Percentiles rank a stretch among this genome's conserved stretches.
These are phyloP conservation scores for Phytophthora melonis DNA, from an alignment of 352 stramenopile genomes.

Conservation along the genomic window DNA sequence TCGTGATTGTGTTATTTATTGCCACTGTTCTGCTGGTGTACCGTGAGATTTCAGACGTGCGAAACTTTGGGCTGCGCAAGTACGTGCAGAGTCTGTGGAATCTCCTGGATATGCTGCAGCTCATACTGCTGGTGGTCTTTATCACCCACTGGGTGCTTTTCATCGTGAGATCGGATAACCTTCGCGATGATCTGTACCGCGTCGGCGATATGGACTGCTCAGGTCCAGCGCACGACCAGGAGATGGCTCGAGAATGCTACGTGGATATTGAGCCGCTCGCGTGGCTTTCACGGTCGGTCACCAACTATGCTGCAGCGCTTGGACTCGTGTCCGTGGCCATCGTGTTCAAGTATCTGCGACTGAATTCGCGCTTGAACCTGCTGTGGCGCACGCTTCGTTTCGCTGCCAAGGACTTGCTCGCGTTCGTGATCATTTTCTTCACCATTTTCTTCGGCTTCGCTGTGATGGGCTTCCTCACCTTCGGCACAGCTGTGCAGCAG, in stretches of 20 bases:
- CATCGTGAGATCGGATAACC: slow-evolving; percentile 57
- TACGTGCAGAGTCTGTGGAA: slow-evolving; percentile 87
- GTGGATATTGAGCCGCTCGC: slow-evolving; percentile 67
- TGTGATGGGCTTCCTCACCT: slow-evolving; percentile 83
- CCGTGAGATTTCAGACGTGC: slow-evolving; percentile 64
- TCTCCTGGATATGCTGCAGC: slow-evolving; percentile 75
- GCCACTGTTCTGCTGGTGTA: slow-evolving; percentile 60
- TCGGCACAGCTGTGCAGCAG: slow-evolving; percentile 67
- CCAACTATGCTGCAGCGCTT: slow-evolving; percentile 65
- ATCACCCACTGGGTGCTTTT: slow-evolving; percentile 69
- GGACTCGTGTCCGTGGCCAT: slow-evolving; percentile 78
- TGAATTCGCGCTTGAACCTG: slow-evolving; percentile 81
- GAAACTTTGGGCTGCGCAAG: slow-evolving; percentile 56
- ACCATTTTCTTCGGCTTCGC: slow-evolving; percentile 82
- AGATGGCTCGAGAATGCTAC: slow-evolving; percentile 56
- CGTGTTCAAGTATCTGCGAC: slow-evolving; percentile 85
- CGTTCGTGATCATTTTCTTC: slow-evolving; percentile 85
- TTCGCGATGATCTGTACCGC: slow-evolving; percentile 57
- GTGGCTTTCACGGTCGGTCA: slow-evolving; percentile 57
- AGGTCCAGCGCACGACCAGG: slow-evolving; percentile 53
- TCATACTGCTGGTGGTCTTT: slow-evolving; percentile 74
- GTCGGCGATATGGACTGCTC: slow-evolving; percentile 67
- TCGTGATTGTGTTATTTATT: slow-evolving; percentile 70
- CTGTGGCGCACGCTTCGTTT: slow-evolving; percentile 85
- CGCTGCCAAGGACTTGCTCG: slow-evolving; percentile 75